phyloP scores from a whole-genome alignment of 495 filamentous ascomycete species.

The Parathielavia hyrcaniae region DNA sequence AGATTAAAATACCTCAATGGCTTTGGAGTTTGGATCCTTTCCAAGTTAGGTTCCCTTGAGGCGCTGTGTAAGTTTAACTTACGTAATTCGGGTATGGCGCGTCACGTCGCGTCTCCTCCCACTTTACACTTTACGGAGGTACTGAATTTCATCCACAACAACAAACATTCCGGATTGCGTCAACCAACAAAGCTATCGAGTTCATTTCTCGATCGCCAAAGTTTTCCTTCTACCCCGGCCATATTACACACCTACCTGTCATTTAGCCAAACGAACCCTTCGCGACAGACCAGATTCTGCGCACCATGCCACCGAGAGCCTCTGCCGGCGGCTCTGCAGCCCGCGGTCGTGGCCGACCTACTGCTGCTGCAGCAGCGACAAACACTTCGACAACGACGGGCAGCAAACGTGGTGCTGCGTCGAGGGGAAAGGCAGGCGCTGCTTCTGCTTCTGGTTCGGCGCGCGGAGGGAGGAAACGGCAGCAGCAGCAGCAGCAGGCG shows the following conservation, averaged over 20 bases:
- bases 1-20: neutral
- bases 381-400: neutral
- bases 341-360: slow-evolving; percentile 2
- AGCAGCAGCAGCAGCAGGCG: neutral
- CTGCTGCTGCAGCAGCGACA: neutral
- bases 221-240: no score
- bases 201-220: no score
- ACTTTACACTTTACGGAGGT: no score
- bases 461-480: neutral
- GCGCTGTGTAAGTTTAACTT: no score
- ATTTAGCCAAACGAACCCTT: neutral
- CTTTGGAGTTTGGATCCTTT: neutral
- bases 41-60: no score
- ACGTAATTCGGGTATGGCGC: no score
- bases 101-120: no score
- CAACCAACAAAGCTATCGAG: no score
- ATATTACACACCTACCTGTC: neutral
- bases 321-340: neutral
- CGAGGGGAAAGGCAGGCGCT: neutral
- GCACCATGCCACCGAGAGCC: slow-evolving; percentile 20
- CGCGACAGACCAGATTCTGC: neutral
- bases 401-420: neutral
- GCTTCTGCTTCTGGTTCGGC: neutral
- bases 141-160: no score
- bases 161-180: no score